These are phyloP conservation scores for Ophiosphaerella narmari DNA, from an alignment of 2,329 filamentous ascomycete species.

Conservation along the genomic window DNA sequence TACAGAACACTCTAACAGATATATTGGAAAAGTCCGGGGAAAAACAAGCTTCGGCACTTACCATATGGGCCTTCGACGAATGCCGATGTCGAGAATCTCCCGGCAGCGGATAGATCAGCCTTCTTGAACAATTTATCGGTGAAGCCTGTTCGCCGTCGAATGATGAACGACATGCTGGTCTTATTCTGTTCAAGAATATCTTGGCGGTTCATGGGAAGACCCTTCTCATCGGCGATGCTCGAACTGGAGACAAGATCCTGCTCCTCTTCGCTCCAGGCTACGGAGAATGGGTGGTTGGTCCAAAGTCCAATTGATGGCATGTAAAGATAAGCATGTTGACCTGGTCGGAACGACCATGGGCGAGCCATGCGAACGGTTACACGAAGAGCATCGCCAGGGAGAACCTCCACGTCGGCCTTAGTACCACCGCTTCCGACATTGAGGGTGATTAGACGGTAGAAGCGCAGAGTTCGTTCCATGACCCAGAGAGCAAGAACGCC, in stretches of 20 bases:
- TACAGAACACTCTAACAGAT: slow-evolving; percentile 29
- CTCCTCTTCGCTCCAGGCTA: slow-evolving; percentile 75
- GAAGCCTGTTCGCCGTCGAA: slow-evolving; percentile 86
- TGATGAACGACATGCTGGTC: slow-evolving; percentile 75
- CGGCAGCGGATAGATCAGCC: slow-evolving; percentile 60
- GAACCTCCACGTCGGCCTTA: slow-evolving; percentile 71
- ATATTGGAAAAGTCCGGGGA: slow-evolving; percentile 28
- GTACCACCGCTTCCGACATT: slow-evolving; percentile 71
- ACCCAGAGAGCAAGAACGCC: slow-evolving; percentile 70
- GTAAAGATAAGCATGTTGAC: slow-evolving; percentile 81
- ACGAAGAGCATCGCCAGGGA: slow-evolving; percentile 75
- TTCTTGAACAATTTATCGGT: slow-evolving; percentile 79
- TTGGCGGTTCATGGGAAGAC: slow-evolving; percentile 54
- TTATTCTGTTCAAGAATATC: slow-evolving; percentile 58
- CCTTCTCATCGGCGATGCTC: slow-evolving; percentile 48
- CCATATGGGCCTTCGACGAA: slow-evolving; percentile 88
- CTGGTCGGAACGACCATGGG: slow-evolving; percentile 75
- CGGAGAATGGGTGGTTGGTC: slow-evolving; percentile 79
- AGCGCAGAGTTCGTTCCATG: slow-evolving; percentile 64
- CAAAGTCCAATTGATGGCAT: slow-evolving; percentile 72
- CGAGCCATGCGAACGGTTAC: slow-evolving; percentile 75
- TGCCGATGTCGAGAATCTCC: slow-evolving; percentile 67
- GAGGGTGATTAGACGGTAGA: slow-evolving; percentile 65
- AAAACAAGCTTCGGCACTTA: slow-evolving; percentile 35
- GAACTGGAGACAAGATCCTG: slow-evolving; percentile 38